A percentile compares a stretch with the other conserved stretches of the same genome.
phyloP scores from a whole-genome alignment of 306 rosid genomes.

The Delonix regia region DNA sequence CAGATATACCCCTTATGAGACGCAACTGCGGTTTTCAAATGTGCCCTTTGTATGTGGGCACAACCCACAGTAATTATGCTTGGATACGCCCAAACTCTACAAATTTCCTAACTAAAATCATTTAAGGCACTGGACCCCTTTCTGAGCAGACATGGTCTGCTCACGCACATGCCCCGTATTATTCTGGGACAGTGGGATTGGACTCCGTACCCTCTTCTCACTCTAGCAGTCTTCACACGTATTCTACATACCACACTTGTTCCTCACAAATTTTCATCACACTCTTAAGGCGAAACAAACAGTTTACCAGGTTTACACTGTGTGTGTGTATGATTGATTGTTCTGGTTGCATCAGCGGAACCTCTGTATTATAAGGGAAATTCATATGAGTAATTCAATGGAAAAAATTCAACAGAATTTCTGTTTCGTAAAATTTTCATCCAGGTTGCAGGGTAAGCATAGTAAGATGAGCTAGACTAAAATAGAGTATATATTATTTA shows the following conservation, averaged over 20 bases:
- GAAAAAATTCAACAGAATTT: neutral
- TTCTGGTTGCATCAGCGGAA: neutral
- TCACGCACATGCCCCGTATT: conserved; percentile 2
- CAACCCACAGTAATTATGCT: conserved; percentile 28
- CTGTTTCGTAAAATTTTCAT: neutral
- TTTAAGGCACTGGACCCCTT: neutral
- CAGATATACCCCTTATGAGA: conserved; percentile 43
- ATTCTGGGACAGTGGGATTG: conserved; percentile 19
- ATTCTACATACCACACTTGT: conserved; percentile 11
- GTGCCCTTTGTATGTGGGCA: conserved; percentile 24
- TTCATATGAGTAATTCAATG: too few relatives aligned
- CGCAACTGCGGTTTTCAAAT: conserved; percentile 27
- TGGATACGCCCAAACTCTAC: conserved; percentile 29
- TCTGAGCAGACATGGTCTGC: neutral
- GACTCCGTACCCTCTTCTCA: neutral
- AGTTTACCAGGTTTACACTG: neutral
- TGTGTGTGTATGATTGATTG: neutral
- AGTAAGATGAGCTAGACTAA: neutral
- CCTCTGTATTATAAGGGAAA: neutral
- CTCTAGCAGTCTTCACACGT: conserved; percentile 22
- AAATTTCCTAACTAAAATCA: conserved; percentile 32
- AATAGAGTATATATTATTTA: neutral
- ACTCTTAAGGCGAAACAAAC: neutral
- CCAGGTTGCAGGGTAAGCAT: neutral
- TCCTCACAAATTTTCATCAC: conserved; percentile 25